Evolutionary conservation across 208 protist genomes (phyloP).

Genomic region (Wallacemonas sp.): DNA sequence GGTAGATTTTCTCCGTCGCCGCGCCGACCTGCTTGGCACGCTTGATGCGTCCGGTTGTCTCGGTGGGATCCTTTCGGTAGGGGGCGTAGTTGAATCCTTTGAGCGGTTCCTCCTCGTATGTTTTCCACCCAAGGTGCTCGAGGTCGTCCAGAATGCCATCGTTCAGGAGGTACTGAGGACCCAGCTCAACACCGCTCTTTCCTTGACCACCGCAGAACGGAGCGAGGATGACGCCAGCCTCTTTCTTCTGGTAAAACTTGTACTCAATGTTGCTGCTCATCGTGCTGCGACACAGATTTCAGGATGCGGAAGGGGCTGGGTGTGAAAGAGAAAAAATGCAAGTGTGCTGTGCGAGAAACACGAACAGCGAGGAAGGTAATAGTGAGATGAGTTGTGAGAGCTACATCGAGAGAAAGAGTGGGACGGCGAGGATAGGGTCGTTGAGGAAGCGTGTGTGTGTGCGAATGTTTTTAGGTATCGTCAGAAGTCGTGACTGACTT

Average conservation of each 20-base stretch:
- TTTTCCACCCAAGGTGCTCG: conserved; percentile 37
- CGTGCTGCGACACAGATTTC: no score
- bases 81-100: conserved; percentile 29
- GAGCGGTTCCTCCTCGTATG: conserved; percentile 23
- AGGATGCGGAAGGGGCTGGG: no score
- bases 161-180: conserved; percentile 40
- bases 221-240: conserved; percentile 39
- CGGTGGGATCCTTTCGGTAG: conserved; percentile 20
- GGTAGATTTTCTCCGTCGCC: conserved; percentile 34
- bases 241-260: conserved; percentile 45
- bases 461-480: no score
- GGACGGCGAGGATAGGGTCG: no score
- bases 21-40: conserved; percentile 28
- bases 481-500: no score
- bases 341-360: no score
- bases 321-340: no score
- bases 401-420: no score
- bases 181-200: conserved; percentile 41
- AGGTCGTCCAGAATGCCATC: conserved; percentile 35
- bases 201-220: conserved; percentile 47
- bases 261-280: conserved; percentile 16
- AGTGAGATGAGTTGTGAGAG: no score
- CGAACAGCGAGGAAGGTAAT: no score
- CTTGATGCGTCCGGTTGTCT: conserved; percentile 30
- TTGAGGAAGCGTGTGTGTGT: no score